Conservation (phyloP, 495 filamentous ascomycete genomes). For the Podospora tetraspora region DNA sequence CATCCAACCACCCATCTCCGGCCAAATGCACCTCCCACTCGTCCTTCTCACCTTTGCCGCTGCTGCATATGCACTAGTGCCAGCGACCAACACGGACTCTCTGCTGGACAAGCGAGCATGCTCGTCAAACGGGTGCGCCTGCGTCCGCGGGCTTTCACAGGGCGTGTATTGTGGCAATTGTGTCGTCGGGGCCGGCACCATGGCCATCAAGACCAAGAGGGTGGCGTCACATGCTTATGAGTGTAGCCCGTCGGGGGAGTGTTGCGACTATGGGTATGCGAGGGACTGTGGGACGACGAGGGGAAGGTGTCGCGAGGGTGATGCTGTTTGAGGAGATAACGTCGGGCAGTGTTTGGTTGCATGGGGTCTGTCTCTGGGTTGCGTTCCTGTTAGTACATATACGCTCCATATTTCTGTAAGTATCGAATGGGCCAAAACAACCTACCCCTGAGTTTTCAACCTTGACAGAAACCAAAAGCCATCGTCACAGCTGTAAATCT, state of each 20-base stretch:
- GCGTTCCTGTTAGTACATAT: no score
- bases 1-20: neutral
- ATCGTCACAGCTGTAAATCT: no score
- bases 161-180: constrained; percentile 11
- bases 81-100: neutral
- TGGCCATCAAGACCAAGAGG: neutral
- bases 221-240: constrained; percentile 1
- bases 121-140: constrained; percentile 3
- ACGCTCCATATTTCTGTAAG: no score
- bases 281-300: constrained; percentile 2
- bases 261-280: constrained; percentile 6
- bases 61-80: neutral
- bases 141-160: constrained; percentile 1
- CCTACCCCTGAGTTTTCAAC: no score
- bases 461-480: no score
- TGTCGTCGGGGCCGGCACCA: constrained; percentile 7
- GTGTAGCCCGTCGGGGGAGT: constrained; percentile 1
- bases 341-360: no score
- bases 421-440: no score
- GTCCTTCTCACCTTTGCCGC: neutral
- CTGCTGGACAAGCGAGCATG: constrained; percentile 2
- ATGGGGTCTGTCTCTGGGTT: no score
- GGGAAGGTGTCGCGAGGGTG: constrained; percentile 1
- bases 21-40: neutral
- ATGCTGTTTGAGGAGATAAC: neutral